Base-by-base conservation (phyloP, 202 grass and related monocot genomes). In the Zizania palustris region DNA sequence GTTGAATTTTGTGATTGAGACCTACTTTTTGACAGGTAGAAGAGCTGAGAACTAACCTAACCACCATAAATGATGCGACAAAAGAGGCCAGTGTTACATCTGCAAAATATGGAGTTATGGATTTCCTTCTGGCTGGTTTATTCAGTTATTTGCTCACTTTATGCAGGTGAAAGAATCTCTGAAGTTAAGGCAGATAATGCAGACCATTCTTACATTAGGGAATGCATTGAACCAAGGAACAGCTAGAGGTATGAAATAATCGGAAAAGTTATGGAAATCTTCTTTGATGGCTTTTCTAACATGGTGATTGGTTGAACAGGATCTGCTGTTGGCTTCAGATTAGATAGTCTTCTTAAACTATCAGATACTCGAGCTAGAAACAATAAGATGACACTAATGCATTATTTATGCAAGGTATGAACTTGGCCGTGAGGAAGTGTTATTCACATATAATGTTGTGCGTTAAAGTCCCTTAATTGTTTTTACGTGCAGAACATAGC, bases 381-480 rank as follows among this genome's bases (percentile, higher is more conserved):
- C 72, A 97, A 92, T 53, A 97, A 97, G 76, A 87, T 93, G 88
- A 97, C 91, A 18, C 82, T 97, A 66, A 97, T 97, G 89, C 94
- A 97, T 86, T 97, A 97, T 90, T 83, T 97, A 79, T 97, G 94
- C 89, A 97, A 97, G 89, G 94, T 97, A 90, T 72, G 46, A 53
- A 69, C 38, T 71, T 48, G 65, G 16, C 22, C 57, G 20, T 50
- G 57, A 51, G 36, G 45, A 75, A 57, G 51, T 83, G 53, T 73
- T 73, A 69, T 79, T 19, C 36, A 82, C 45, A 49, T 63, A 40
- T 28, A 60, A 22, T 45, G 15, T 73, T 58, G 35, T 45, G 58
- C 61, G 11, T 28, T 83, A 46, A 44, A 65, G 20, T 65, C 21
- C 20, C 11, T 61, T 12, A 69, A 39, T 16, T 59, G n/a, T 35